Base-by-base conservation (phyloP, 352 stramenopile species). In the Phytophthora brassicae region DNA sequence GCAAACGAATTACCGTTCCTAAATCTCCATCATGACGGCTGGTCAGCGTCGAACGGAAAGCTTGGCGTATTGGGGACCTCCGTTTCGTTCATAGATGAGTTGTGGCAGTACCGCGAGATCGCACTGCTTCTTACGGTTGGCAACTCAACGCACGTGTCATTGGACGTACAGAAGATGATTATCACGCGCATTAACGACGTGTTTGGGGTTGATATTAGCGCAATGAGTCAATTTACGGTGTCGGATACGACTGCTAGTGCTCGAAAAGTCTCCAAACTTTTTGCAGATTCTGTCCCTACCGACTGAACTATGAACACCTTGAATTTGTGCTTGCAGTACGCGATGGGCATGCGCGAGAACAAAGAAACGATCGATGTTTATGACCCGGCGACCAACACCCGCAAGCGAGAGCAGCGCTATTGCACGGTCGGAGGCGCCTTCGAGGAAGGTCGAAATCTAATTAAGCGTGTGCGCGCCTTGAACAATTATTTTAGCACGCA, bases 111-210 rank as follows among this genome's bases (percentile, higher is more conserved):
- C 6, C 46, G n/a, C 0, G 47, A 64, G 16, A 39, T 64, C 14
- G 46, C 39, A 3, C 20, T 64, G 9, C 38, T 57, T 22, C 17
- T 64, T 5, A 58, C 38, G 45, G 56, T 64, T 38, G 45, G n/a
- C 0, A 29, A 50, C 13, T 11, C 23, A 38, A 50, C 55, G 7
- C 44, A 55, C 24, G 17, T 43, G 20, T 35, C 43, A 22, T 12
- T 45, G 1, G n/a, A 50, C 26, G 17, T 51, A 57, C 4, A 44
- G 26, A 31, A 57, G 28, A 43, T 44, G 13, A 51, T 56, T 1
- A 49, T 26, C 33, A 14, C 23, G 11, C 54, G 35, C 2, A n/a
- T 64, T 17, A 33, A 11, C 2, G 46, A 64, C 1, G 0, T 45
- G 35, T 56, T 9, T 33, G 44, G 35, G 0, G 33, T 63, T 19